These are phyloP conservation scores for Ogataea hybrid DNA, from an alignment of 1,139 yeast species.

Conservation along the genomic window DNA sequence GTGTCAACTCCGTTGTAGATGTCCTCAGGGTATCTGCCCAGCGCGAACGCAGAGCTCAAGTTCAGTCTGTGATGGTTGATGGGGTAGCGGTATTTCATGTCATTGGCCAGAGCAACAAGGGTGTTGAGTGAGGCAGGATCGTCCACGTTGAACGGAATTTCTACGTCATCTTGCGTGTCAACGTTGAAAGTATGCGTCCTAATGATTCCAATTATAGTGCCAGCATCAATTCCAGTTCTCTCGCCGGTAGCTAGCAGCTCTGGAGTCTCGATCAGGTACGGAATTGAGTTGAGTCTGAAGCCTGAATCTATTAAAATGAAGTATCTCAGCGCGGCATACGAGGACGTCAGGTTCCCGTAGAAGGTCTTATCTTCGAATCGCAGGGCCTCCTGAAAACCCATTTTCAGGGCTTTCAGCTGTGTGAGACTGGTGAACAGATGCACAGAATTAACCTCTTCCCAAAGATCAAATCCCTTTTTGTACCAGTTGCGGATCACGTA, in stretches of 20 bases:
- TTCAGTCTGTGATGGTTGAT: conserved; percentile 55
- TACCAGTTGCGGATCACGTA: conserved; percentile 68
- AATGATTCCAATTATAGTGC: conserved; percentile 67
- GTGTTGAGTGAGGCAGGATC: conserved; percentile 58
- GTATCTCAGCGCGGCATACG: conserved; percentile 37
- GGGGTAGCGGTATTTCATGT: conserved; percentile 74
- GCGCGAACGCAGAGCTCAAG: conserved; percentile 56
- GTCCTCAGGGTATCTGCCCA: conserved; percentile 95
- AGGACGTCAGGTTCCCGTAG: conserved; percentile 29
- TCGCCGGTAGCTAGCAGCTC: conserved; percentile 33
- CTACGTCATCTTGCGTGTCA: conserved; percentile 22
- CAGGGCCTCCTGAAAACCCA: conserved; percentile 52
- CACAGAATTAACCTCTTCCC: conserved; percentile 81
- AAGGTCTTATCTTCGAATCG: conserved; percentile 36
- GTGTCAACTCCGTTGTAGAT: conserved; percentile 75
- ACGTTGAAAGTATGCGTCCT: conserved; percentile 56
- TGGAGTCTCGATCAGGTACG: conserved; percentile 72
- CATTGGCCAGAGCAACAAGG: conserved; percentile 52
- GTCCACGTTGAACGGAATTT: conserved; percentile 59
- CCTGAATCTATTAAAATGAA: conserved; percentile 47
- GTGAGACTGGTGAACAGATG: conserved; percentile 80
- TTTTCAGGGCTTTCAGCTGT: conserved; percentile 65
- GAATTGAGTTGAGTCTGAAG: conserved; percentile 41
- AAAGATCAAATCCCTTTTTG: conserved; percentile 70
- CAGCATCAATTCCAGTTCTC: conserved; percentile 79